Evolutionary conservation across 2,329 filamentous ascomycete species (phyloP), one percentile per base, ranked within the genome.

Genomic region (Colletotrichum tropicale): DNA sequence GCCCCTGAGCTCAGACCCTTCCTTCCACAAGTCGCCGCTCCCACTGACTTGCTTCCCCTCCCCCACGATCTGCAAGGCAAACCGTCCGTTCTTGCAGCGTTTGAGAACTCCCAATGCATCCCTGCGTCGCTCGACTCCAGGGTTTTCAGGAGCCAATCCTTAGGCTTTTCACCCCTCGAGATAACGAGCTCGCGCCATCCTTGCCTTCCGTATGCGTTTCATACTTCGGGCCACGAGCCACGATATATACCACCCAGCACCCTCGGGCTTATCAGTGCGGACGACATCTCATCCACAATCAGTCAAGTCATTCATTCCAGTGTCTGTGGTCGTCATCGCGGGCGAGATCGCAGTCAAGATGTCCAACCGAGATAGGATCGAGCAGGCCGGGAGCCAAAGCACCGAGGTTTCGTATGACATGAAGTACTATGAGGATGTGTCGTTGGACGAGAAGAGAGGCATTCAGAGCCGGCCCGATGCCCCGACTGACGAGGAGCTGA

Each of bases 401-500:
- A 68, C 24, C 24, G 74, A 76, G 21, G 60, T 15, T 8, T 56
- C 55, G 2, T 74, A 76, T 15, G 75, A 71, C 28, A 70, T 60
- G 72, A 75, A 75, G 62, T 72, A 56, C 16, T 48, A 67, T 18
- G 62, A 76, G n/a, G 77, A 78, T 43, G 58, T 80, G n/a, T 79
- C 78, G 32, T 34, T 79, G 8, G 81, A 83, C 30, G 82, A 84
- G 79, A 83, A 83, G 72, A 80, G 79, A 73, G 79, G 78, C 55
- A 34, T 71, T 8, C 69, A 62, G 62, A 28, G 61, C 12, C 61
- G 73, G 13, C 69, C 69, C 28, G 81, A 82, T 70, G 80, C 80
- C 6, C 88, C 89, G 6, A 89, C 88, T 5, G 84, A 85, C n/a
- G 87, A 90, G 76, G 90, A 93, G 56, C 76, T 91, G 64, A 79